phyloP scores from a whole-genome alignment of 805 yeast genomes.

The Saccharomyces eubayanus region DNA sequence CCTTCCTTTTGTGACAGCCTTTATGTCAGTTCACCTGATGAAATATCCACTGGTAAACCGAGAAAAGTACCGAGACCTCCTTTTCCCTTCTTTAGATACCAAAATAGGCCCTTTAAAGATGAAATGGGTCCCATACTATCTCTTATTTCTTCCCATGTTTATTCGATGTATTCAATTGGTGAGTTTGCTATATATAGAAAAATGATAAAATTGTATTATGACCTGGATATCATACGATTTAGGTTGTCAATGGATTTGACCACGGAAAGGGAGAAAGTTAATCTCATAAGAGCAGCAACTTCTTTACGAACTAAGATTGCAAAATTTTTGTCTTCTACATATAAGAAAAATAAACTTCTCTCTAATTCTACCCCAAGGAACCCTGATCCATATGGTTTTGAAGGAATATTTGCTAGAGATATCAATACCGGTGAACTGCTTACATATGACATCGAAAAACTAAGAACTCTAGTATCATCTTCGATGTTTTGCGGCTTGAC shows the following conservation, averaged over 20 bases:
- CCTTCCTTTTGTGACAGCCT: slow-evolving; percentile 32
- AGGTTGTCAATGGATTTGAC: slow-evolving; percentile 43
- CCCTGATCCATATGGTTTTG: slow-evolving; percentile 53
- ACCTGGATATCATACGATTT: slow-evolving; percentile 51
- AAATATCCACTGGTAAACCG: slow-evolving; percentile 16
- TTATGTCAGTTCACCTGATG: slow-evolving; percentile 22
- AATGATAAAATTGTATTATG: slow-evolving; percentile 44
- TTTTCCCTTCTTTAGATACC: slow-evolving; percentile 44
- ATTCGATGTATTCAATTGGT: slow-evolving; percentile 61
- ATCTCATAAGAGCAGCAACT: slow-evolving; percentile 45
- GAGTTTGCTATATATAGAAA: slow-evolving; percentile 57
- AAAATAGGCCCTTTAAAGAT: slow-evolving; percentile 38
- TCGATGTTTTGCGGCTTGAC: slow-evolving; percentile 66
- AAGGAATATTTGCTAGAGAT: slow-evolving; percentile 60
- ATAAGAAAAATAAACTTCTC: slow-evolving; percentile 26
- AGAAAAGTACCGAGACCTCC: slow-evolving; percentile 39
- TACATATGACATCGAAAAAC: slow-evolving; percentile 35
- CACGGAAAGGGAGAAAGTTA: slow-evolving; percentile 44
- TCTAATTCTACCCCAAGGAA: slow-evolving; percentile 14
- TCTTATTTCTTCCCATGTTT: slow-evolving; percentile 54
- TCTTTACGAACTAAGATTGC: slow-evolving; percentile 49
- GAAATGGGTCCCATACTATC: slow-evolving; percentile 53
- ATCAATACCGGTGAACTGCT: slow-evolving; percentile 49
- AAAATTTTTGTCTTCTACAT: slow-evolving; percentile 46
- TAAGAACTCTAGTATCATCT: slow-evolving; percentile 54